phyloP scores from a whole-genome alignment of 2,329 filamentous ascomycete species.

The Chrysosporium keratinophilum region DNA sequence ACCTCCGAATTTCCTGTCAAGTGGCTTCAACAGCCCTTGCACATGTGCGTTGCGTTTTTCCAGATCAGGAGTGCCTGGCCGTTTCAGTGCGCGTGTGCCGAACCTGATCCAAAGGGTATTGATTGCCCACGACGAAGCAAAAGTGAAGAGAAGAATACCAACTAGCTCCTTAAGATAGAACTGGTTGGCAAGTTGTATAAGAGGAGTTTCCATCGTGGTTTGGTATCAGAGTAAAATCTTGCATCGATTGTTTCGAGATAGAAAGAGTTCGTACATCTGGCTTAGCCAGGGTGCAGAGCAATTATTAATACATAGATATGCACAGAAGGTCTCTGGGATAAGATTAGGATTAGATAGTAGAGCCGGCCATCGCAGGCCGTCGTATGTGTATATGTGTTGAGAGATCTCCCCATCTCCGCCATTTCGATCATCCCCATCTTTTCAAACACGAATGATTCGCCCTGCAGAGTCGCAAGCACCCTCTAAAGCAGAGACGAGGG shows the following conservation, averaged over 20 bases:
- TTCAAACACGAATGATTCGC: neutral
- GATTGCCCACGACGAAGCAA: constrained; percentile 1
- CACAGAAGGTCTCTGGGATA: neutral
- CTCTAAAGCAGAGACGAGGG: neutral
- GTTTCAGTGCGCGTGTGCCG: neutral
- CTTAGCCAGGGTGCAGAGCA: neutral
- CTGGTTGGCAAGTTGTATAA: constrained; percentile 2
- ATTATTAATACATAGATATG: constrained; percentile 2
- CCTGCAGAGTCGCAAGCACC: too few relatives aligned
- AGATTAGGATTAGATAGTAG: neutral
- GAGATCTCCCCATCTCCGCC: neutral
- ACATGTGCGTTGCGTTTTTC: constrained; percentile 37
- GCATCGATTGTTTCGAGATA: too few relatives aligned
- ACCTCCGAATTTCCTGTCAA: constrained; percentile 41
- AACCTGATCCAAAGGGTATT: neutral
- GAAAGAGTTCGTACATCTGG: neutral
- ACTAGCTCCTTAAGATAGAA: constrained; percentile 4
- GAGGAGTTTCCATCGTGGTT: neutral
- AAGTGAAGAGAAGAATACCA: neutral
- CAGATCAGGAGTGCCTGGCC: neutral
- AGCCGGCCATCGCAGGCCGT: neutral
- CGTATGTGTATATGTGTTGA: neutral
- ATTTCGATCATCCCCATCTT: neutral
- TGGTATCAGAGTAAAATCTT: neutral
- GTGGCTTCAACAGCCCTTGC: constrained; percentile 27